A percentile compares a stretch with the other conserved stretches of the same genome.
Evolutionary conservation across 345 rosid genomes (phyloP).

Genomic region (Eucalyptus polybractea): DNA sequence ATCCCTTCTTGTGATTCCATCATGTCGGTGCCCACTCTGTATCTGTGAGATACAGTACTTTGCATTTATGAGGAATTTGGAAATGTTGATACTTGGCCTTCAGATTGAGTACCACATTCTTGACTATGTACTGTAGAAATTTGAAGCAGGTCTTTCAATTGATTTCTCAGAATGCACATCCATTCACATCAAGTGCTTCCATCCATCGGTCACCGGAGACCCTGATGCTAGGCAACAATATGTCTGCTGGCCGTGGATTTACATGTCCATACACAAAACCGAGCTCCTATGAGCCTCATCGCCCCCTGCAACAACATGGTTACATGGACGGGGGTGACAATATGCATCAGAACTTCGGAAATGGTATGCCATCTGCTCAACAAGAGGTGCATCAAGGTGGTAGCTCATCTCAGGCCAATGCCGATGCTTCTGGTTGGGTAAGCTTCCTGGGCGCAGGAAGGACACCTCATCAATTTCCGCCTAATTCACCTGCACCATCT

Average conservation of each 20-base stretch:
- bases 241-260: not conserved
- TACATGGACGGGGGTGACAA: not conserved
- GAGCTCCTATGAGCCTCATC: not conserved
- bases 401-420: not conserved
- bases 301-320: not conserved
- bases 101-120: not conserved
- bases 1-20: not conserved
- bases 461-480: not conserved
- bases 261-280: not conserved
- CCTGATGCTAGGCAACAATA: not conserved
- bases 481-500: not conserved
- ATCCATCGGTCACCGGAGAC: not conserved
- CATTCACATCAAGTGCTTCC: not conserved
- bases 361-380: not conserved
- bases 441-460: not conserved
- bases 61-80: not conserved
- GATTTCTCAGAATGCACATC: not conserved
- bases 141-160: not conserved
- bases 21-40: not conserved
- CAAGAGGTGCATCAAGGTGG: not conserved
- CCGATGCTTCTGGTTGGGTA: not conserved
- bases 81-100: not conserved
- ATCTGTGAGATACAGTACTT: not conserved
- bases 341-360: not conserved
- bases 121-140: not conserved